A percentile compares a stretch with the other conserved stretches of the same genome.
Evolutionary conservation across 306 rosid genomes (phyloP).

Genomic region (Citrullus colocynthis): DNA sequence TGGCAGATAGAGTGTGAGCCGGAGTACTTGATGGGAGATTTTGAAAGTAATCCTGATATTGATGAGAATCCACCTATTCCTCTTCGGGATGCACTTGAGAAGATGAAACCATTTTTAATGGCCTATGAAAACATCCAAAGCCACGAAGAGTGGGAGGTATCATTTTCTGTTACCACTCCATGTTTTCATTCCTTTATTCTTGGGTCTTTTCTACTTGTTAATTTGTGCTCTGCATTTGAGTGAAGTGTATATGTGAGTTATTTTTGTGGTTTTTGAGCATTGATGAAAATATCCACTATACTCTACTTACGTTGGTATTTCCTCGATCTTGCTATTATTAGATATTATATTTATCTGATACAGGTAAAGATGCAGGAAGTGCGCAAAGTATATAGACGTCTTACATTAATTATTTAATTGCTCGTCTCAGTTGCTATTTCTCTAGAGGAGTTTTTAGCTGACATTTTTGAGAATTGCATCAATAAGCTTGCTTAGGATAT

Average conservation of each 20-base stretch:
- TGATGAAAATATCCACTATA: neutral
- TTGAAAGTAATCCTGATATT: constrained; percentile 71
- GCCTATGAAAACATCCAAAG: constrained; percentile 70
- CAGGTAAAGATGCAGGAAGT: neutral
- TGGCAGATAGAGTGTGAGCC: constrained; percentile 89
- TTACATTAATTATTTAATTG: too few relatives aligned
- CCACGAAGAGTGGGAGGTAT: constrained; percentile 98
- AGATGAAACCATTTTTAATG: constrained; percentile 91
- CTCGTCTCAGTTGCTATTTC: too few relatives aligned
- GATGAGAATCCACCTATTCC: constrained; percentile 79
- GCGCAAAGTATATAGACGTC: neutral
- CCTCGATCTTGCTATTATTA: neutral
- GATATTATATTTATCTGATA: neutral
- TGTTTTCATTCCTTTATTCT: neutral
- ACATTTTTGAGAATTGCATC: too few relatives aligned
- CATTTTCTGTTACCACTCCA: neutral
- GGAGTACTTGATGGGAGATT: constrained; percentile 71
- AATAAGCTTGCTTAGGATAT: too few relatives aligned
- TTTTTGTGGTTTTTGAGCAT: neutral
- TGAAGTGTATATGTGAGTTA: neutral
- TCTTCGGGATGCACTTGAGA: constrained; percentile 78
- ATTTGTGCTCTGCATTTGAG: neutral
- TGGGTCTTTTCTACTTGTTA: neutral
- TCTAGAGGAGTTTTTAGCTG: too few relatives aligned
- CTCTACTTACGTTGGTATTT: neutral